Evolutionary conservation across 352 stramenopile genomes (phyloP).

Genomic region (Globisporangium echinulatum): DNA sequence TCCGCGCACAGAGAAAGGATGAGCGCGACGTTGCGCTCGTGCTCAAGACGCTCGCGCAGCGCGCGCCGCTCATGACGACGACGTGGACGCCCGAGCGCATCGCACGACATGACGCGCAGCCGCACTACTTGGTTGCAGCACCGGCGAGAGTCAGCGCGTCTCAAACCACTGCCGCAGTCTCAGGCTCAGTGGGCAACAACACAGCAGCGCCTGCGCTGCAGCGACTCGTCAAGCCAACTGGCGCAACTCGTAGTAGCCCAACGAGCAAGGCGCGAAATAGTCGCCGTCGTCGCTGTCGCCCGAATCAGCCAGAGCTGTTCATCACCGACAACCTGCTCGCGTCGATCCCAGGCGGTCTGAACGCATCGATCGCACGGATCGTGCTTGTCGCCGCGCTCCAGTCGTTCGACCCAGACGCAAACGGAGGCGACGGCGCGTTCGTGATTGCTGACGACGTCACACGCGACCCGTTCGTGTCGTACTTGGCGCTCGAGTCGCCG

Average conservation of each 20-base stretch:
- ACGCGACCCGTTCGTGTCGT: slow-evolving; percentile 33
- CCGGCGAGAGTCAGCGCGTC: background rate
- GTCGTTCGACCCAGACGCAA: slow-evolving; percentile 34
- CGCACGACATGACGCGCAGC: slow-evolving; percentile 15
- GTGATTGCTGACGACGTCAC: slow-evolving; percentile 23
- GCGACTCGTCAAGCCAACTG: background rate
- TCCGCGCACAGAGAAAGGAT: slow-evolving; percentile 42
- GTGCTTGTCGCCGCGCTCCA: slow-evolving; percentile 39
- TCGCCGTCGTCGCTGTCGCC: too few relatives aligned
- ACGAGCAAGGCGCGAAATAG: background rate
- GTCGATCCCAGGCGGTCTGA: slow-evolving; percentile 50
- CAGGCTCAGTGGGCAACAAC: background rate
- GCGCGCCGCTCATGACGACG: slow-evolving; percentile 48
- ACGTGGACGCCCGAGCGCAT: slow-evolving; percentile 39
- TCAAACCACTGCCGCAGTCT: too few relatives aligned
- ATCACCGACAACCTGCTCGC: slow-evolving; percentile 42
- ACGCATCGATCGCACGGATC: slow-evolving; percentile 32
- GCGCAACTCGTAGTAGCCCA: too few relatives aligned
- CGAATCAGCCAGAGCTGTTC: slow-evolving; percentile 5
- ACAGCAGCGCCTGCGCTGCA: background rate
- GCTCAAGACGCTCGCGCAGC: slow-evolving; percentile 30
- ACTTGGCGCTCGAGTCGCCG: slow-evolving; percentile 22
- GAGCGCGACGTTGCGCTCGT: slow-evolving; percentile 30
- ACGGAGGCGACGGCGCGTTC: slow-evolving; percentile 28
- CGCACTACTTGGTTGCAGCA: background rate